Evolutionary conservation across 2,329 filamentous ascomycete species (phyloP), one percentile per base, ranked within the genome.

Genomic region (Amylocarpus encephaloides): DNA sequence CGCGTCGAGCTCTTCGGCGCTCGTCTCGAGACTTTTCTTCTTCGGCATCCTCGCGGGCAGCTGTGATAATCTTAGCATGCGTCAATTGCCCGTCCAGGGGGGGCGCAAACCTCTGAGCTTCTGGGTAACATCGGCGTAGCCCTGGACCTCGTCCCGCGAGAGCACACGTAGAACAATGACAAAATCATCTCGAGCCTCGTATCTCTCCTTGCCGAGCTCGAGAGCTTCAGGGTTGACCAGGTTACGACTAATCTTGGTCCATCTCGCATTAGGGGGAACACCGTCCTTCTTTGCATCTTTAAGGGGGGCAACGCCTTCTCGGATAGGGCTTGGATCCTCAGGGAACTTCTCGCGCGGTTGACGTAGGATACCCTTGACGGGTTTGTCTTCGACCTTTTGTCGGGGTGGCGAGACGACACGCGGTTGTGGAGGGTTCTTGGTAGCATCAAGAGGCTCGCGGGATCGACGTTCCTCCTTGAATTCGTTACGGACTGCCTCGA

Each of bases 251-350:
- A 97, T 91, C 71, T 93, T 95, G 42, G 91, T 96, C 91, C 91
- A 96, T 48, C 89, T 80, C 32, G 91, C 91, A 50, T 86, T 87
- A 0, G 83, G 70, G 0, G 86, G 86, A 30, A 89, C 87, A 35
- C 88, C 85, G 54, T 84, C 82, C 64, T 82, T 83, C 67, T 85
- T 83, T 43, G 88, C 83, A 64, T 95, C 89, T 70, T 95, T 95
- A 64, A 95, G 80, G n/a, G 91, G 91, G 1, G 91, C 90, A 6
- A 95, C 92, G 13, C 91, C 92, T 67, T 96, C 92, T 16, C 91
- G 80, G 33, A 94, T 77, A 0, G 88, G 85, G 58, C 90, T 85
- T 1, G 82, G 80, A 54, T 95, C 86, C 63, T 96, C 91, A 0
- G 92, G 92, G 62, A 96, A 97, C 62, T 85, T 86, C 22, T 78